Conservation (phyloP, 192 early-diverging fungal species). For the Backusella psychrophila region DNA sequence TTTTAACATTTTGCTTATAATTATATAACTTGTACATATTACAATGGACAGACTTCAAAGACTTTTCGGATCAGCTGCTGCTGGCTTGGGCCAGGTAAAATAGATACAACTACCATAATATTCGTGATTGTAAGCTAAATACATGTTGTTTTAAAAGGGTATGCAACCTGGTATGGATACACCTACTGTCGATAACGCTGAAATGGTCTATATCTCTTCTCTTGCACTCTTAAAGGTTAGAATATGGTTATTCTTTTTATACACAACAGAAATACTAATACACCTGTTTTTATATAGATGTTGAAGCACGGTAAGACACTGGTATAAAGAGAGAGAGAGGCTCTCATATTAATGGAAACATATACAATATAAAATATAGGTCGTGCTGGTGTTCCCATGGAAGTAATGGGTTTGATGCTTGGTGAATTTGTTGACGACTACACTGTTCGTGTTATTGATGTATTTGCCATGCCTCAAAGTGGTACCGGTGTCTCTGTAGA, state of each 20-base stretch:
- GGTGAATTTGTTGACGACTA: slow-evolving; percentile 99
- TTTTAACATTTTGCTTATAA: slow-evolving; percentile 5
- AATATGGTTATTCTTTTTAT: neutral
- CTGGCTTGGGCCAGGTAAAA: slow-evolving; percentile 41
- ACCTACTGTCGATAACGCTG: slow-evolving; percentile 96
- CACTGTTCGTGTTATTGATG: slow-evolving; percentile 98
- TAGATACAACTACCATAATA: neutral
- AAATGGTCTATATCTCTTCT: slow-evolving; percentile 99
- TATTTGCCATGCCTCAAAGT: slow-evolving; percentile 99
- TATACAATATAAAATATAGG: slow-evolving; percentile 49
- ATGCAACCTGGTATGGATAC: slow-evolving; percentile 76
- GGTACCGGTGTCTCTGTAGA: slow-evolving; percentile 99
- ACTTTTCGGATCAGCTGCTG: slow-evolving; percentile 53
- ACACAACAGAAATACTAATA: slow-evolving; percentile 6
- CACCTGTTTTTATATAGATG: slow-evolving; percentile 54
- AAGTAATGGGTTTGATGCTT: slow-evolving; percentile 99
- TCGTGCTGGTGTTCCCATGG: slow-evolving; percentile 97
- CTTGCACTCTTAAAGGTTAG: slow-evolving; percentile 91
- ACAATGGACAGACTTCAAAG: slow-evolving; percentile 61
- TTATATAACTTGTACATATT: neutral
- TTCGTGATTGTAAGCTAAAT: neutral
- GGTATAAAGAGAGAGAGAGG: neutral
- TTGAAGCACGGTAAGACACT: slow-evolving; percentile 74
- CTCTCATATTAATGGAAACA: neutral
- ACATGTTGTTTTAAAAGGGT: neutral